phyloP scores from a whole-genome alignment of 2,329 filamentous ascomycete species.

The Fusarium kyushuense region DNA sequence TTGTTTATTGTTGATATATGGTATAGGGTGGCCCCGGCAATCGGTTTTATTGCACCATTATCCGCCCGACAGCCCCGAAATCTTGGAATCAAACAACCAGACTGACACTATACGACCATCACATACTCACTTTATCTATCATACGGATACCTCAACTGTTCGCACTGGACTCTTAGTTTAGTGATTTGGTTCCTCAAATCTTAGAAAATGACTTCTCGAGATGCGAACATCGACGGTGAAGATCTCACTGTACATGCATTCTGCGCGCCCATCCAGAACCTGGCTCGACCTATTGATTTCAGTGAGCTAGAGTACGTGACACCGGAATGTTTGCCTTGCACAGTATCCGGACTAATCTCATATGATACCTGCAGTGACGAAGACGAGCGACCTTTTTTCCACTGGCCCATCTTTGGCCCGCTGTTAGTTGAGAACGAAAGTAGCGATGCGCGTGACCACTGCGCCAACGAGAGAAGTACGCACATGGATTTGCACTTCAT shows the following conservation, averaged over 20 bases:
- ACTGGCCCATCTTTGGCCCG: constrained; percentile 71
- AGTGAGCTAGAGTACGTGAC: constrained; percentile 54
- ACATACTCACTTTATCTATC: constrained; percentile 15
- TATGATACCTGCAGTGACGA: constrained; percentile 4
- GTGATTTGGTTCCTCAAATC: background rate
- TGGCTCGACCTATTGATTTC: constrained; percentile 60
- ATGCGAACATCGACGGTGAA: constrained; percentile 48
- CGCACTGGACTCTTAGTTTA: background rate
- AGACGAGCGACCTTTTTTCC: constrained; percentile 21
- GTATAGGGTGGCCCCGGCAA: constrained; percentile 29
- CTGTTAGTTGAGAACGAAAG: constrained; percentile 80
- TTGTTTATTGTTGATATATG: background rate
- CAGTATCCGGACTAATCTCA: constrained; percentile 1
- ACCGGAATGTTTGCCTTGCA: background rate
- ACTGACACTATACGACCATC: constrained; percentile 3
- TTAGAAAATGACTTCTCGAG: constrained; percentile 29
- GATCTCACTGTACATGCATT: constrained; percentile 53
- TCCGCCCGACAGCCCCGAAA: constrained; percentile 29
- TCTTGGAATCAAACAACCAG: constrained; percentile 23
- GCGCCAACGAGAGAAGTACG: constrained; percentile 79
- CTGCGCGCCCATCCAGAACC: constrained; percentile 55
- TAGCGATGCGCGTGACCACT: constrained; percentile 82
- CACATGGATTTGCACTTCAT: background rate
- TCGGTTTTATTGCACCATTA: constrained; percentile 29
- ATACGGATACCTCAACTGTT: background rate